Conservation (phyloP, 164 flowering plant species). For the Liriodendron chinense region DNA sequence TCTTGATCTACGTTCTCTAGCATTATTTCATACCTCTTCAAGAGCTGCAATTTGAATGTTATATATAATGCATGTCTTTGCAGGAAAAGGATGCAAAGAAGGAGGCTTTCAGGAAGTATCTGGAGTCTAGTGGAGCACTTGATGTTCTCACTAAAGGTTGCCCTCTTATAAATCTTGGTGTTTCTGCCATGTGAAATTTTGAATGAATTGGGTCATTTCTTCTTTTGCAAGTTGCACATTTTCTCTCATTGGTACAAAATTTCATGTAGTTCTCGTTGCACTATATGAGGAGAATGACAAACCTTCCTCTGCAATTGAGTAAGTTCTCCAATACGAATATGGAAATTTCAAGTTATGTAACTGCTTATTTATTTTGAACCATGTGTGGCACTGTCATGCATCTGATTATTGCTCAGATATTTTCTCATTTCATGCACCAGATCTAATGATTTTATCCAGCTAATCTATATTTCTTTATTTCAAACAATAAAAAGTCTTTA, state of each 20-base stretch:
- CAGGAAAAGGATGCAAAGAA: constrained; percentile 97
- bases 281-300: constrained; percentile 93
- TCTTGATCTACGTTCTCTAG: neutral
- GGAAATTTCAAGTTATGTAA: neutral
- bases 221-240: neutral
- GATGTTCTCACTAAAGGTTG: constrained; percentile 94
- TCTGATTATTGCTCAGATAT: neutral
- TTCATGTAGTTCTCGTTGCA: constrained; percentile 72
- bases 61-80: neutral
- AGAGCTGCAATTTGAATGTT: neutral
- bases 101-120: constrained; percentile 91
- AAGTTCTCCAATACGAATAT: constrained; percentile 26
- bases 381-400: neutral
- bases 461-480: too few relatives aligned
- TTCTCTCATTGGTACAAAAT: constrained; percentile 1
- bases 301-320: constrained; percentile 90
- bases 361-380: neutral
- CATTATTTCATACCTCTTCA: neutral
- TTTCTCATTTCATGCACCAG: neutral
- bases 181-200: neutral
- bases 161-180: constrained; percentile 3
- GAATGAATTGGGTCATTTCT: neutral
- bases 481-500: neutral
- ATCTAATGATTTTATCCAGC: neutral
- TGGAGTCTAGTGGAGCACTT: constrained; percentile 92